Percentiles rank a stretch among this genome's conserved stretches.
phyloP scores from a whole-genome alignment of 2,329 filamentous ascomycete genomes.

The Talaromyces rugulosus region DNA sequence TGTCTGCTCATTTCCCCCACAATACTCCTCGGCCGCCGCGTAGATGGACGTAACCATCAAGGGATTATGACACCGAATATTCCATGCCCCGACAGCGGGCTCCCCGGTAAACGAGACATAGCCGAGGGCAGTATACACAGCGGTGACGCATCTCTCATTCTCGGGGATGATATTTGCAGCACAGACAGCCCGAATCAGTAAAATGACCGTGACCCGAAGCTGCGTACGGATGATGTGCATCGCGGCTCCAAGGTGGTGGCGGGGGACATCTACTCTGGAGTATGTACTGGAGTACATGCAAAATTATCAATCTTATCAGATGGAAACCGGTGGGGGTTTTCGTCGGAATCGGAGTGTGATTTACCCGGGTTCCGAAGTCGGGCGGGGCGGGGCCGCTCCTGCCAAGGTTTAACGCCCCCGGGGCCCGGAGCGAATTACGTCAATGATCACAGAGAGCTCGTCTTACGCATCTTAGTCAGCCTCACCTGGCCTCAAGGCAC shows the following conservation, averaged over 20 bases:
- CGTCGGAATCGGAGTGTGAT: too few species aligned
- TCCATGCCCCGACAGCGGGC: slow-evolving; percentile 18
- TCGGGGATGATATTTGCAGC: slow-evolving; percentile 2
- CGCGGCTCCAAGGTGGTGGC: neutral
- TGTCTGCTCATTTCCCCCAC: slow-evolving; percentile 19
- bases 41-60: slow-evolving; percentile 33
- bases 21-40: slow-evolving; percentile 31
- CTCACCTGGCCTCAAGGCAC: neutral
- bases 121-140: slow-evolving; percentile 28
- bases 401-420: too few species aligned
- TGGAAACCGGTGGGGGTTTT: neutral
- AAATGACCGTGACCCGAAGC: neutral
- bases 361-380: neutral
- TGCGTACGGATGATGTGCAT: neutral
- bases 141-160: slow-evolving; percentile 28
- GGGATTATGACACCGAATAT: slow-evolving; percentile 28
- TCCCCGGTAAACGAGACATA: slow-evolving; percentile 27
- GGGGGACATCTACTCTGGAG: neutral
- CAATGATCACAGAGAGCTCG: too few species aligned
- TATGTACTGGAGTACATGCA: neutral
- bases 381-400: too few species aligned
- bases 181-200: neutral
- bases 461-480: neutral
- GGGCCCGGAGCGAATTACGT: too few species aligned
- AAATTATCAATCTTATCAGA: neutral